phyloP scores from a whole-genome alignment of 148 eudicot species.

The Rhododendron griersonianum region DNA sequence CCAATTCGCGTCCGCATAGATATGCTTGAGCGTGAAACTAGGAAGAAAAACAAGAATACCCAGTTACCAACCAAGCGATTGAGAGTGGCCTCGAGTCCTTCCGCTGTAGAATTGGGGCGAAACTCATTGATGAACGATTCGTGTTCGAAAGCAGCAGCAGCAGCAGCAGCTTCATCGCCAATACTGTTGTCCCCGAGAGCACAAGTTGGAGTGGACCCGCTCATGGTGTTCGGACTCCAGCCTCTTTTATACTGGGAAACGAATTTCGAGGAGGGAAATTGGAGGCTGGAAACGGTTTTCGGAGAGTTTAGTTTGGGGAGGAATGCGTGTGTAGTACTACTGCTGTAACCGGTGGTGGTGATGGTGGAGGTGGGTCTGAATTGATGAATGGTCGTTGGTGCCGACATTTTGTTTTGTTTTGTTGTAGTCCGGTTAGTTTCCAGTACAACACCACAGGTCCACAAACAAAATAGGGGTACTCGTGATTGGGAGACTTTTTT shows the following conservation, averaged over 20 bases:
- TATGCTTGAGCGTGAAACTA: background rate
- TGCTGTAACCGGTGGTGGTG: background rate
- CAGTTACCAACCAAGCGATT: constrained; percentile 18
- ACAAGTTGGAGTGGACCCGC: background rate
- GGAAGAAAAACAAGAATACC: background rate
- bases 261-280: background rate
- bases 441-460: background rate
- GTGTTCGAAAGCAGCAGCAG: background rate
- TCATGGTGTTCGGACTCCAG: background rate
- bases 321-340: background rate
- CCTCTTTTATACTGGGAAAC: background rate
- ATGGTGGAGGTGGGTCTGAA: background rate
- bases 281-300: background rate
- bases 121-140: constrained; percentile 13
- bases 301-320: background rate
- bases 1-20: background rate
- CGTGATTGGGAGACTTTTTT: background rate
- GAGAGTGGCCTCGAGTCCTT: constrained; percentile 28
- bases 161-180: constrained; percentile 4
- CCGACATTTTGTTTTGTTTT: constrained; percentile 2
- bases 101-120: background rate
- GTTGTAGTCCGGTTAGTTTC: background rate
- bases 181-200: background rate
- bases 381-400: background rate
- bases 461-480: no score